A percentile compares a stretch with the other conserved stretches of the same genome.
phyloP scores from a whole-genome alignment of 169 alveolate species.

The Toxoplasma gondii region DNA sequence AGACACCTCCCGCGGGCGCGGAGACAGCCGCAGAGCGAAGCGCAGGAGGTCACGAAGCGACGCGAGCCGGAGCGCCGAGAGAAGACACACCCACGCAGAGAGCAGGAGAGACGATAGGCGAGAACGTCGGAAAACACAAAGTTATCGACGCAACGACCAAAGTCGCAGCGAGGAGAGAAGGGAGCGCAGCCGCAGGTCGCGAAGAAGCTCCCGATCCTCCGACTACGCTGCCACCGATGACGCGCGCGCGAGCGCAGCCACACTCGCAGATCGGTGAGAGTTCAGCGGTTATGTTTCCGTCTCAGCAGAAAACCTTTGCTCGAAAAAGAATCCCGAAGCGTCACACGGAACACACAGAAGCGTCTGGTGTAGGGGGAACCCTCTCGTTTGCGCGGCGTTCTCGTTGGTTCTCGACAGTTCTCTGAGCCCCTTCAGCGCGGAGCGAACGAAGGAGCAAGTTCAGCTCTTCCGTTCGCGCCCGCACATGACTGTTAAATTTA shows the following conservation, averaged over 20 bases:
- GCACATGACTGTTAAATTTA: too few relatives aligned
- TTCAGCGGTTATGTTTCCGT: background rate
- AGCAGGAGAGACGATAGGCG: background rate
- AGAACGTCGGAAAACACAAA: background rate
- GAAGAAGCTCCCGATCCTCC: background rate
- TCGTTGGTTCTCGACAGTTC: too few relatives aligned
- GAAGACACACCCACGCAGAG: conserved; percentile 3
- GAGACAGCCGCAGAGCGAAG: background rate
- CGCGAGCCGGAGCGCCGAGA: conserved; percentile 33
- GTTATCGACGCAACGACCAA: background rate
- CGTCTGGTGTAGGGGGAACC: too few relatives aligned
- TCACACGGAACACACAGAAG: too few relatives aligned
- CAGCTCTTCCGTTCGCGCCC: too few relatives aligned
- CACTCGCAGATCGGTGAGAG: conserved; percentile 31
- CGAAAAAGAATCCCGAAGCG: background rate
- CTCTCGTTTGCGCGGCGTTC: too few relatives aligned
- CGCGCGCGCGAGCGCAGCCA: conserved; percentile 12
- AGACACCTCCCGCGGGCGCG: background rate
- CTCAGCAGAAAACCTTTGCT: background rate
- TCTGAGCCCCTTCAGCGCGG: too few relatives aligned
- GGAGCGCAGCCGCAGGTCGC: background rate
- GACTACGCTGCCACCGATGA: background rate
- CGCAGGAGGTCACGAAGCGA: background rate
- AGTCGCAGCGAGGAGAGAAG: background rate
- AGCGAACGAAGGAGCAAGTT: too few relatives aligned